Evolutionary conservation across 1,139 yeast species (phyloP), one percentile per base, ranked within the genome.

Genomic region (Schwanniomyces etchellsii): DNA sequence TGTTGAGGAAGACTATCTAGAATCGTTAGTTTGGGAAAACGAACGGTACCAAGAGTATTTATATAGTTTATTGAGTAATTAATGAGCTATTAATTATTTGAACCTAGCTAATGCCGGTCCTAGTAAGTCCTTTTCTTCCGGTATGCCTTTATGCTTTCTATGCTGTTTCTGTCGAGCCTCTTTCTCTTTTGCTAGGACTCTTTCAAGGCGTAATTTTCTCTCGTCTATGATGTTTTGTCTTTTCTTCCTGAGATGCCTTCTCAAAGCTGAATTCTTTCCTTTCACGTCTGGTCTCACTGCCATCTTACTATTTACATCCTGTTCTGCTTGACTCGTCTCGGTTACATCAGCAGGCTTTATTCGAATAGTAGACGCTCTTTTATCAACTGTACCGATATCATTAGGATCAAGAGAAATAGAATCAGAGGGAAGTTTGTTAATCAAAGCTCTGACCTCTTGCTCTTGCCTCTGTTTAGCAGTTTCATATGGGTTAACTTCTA

Each of bases 401-500:
- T 72, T 75, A 37, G 98, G 98, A 64, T 91, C 96, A 47, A 91
- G 66, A 1, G 95, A 69, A 40, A 93, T 91, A 61, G 95, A 81
- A 52, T 89, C 97, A 4, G 97, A 93, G 43, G 85, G 80, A 43
- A 93, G 69, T 60, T 93, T 93, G 60, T 91, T 85, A 55, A 93
- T 61, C 52, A 93, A 70, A 1, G 81, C 63, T 51, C 93, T 77
- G 27, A 93, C 95, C 65, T 93, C 98, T 34, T 75, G 73, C 62
- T 91, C 94, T 57, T 91, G 95, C 66, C 98, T 81, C 59, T 89
- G 96, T 54, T 85, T 82, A 29, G 88, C 80, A 14, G 93, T 75
- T 59, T 86, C 95, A 61, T 72, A 93, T 39, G 98, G 98, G 57
- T 93, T 93, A 47, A 81, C 60, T 58, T 93, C 98, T 50, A 88